Evolutionary conservation across 768 basidiomycete genomes (phyloP).

Genomic region (Russula brevipes): DNA sequence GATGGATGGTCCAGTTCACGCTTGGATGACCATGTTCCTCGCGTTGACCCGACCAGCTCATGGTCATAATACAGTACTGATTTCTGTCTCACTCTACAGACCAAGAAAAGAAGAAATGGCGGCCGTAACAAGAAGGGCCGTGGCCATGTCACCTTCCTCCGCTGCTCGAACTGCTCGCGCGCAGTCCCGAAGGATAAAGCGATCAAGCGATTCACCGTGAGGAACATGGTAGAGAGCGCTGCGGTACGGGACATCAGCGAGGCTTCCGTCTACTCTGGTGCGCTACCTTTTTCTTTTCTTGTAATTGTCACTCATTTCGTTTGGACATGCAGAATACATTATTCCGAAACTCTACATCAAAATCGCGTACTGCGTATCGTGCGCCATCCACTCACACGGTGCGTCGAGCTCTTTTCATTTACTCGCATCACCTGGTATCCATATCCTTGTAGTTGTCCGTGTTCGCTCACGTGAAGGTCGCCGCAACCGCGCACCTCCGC

Average conservation of each 20-base stretch:
- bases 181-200: constrained; percentile 99
- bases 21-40: constrained; percentile 27
- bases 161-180: constrained; percentile 99
- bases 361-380: constrained; percentile 97
- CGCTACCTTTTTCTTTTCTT: constrained; percentile 29
- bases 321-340: constrained; percentile 65
- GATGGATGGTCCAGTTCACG: constrained; percentile 32
- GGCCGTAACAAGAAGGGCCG: constrained; percentile 99
- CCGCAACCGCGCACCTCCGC: constrained; percentile 96
- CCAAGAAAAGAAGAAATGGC: constrained; percentile 98
- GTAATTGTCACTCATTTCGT: neutral
- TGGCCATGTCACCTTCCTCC: constrained; percentile 89
- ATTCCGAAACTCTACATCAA: constrained; percentile 98
- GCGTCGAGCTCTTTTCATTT: constrained; percentile 30
- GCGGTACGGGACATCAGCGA: constrained; percentile 97
- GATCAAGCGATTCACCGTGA: constrained; percentile 98
- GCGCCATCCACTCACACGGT: constrained; percentile 99
- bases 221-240: constrained; percentile 99
- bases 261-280: constrained; percentile 88
- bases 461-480: constrained; percentile 94
- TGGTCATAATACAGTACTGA: constrained; percentile 22
- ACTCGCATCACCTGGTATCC: neutral
- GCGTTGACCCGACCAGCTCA: neutral
- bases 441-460: constrained; percentile 69
- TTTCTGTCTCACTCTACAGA: constrained; percentile 44